A percentile compares a stretch with the other conserved stretches of the same genome.
phyloP scores from a whole-genome alignment of 176 grass and related monocot genomes.

The Urochloa ruziziensis region DNA sequence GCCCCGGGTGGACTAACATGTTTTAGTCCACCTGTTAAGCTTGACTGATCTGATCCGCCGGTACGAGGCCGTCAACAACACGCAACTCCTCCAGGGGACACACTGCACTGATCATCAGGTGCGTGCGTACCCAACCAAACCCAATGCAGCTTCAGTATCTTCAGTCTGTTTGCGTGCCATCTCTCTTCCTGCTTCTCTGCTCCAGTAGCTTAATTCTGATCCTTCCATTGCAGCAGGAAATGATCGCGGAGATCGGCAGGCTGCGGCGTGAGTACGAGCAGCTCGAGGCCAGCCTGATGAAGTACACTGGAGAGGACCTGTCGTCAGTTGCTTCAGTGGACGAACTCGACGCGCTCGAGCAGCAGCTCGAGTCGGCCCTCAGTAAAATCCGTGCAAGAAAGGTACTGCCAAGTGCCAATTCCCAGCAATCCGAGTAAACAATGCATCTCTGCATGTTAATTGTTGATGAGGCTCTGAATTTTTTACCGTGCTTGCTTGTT shows the following conservation, averaged over 20 bases:
- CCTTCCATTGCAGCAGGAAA: not conserved
- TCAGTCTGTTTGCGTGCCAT: not conserved
- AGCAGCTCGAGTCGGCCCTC: too few relatives aligned
- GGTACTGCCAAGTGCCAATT: slow-evolving; percentile 21
- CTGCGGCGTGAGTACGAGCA: slow-evolving; percentile 42
- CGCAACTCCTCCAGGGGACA: slow-evolving; percentile 6
- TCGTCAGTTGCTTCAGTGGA: too few relatives aligned
- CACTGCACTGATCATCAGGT: not conserved
- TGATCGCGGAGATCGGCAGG: slow-evolving; percentile 36
- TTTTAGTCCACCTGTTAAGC: slow-evolving; percentile 12
- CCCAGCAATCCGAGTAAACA: not conserved
- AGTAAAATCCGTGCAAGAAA: slow-evolving; percentile 31
- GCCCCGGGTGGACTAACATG: not conserved
- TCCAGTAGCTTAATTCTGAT: not conserved
- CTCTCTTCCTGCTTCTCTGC: not conserved
- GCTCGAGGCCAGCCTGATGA: slow-evolving; percentile 35
- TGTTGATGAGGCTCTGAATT: too few relatives aligned
- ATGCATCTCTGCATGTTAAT: not conserved
- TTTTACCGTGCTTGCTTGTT: not conserved
- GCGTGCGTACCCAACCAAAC: slow-evolving; percentile 1
- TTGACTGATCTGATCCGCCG: slow-evolving; percentile 49
- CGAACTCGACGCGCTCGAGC: too few relatives aligned
- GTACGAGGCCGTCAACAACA: slow-evolving; percentile 37
- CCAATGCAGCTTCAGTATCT: not conserved
- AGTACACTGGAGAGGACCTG: slow-evolving; percentile 33